Base-by-base conservation (phyloP, 257 asterid species). In the Datura wrightii region DNA sequence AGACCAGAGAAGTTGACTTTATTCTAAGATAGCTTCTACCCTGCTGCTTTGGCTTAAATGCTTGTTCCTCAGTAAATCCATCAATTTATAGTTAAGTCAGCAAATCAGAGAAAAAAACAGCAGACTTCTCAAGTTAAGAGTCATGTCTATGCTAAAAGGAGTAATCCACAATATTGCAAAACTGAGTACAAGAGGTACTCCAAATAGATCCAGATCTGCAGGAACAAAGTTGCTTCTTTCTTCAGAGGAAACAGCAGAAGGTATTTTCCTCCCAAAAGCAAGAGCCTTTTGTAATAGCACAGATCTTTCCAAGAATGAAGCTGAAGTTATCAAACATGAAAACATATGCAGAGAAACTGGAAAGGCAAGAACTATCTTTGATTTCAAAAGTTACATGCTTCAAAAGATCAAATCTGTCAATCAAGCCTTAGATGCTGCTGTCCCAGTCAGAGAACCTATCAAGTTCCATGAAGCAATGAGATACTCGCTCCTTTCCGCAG, bases 401-500 rank as follows among this genome's bases (percentile, higher is more conserved):
- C 82, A 85, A 39, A 93, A 90, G 78, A 91, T 90, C 0, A 79
- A 34, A 48, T 79, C 88, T 1, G 93, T 93, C 11, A 93, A 93
- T 83, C 76, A 82, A 10, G 94, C 94, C 50, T 79, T 93, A 50
- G 93, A 93, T 11, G 82, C 84, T 5, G 89, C 92, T 1, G 88
- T 93, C 1, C 44, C 36, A 2, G 79, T 87, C 1, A 79, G 84
- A 37, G 90, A 90, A 5, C 94, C 97, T 13, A 3, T 79, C 5
- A 89, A 86, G 83, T 82, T 91, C 41, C 92, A 83, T 13, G 94
- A 91, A 63, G 90, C 93, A 31, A 89, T 93, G 93, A 74, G 91
- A 54, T 93, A 93, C 84, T 91, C 97, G 4, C 91, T 93, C 60
- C 91, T 93, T 41, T 94, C 94, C 8, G 93, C 92, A 39, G 97